Conservation (phyloP, 768 basidiomycete species). For the Leccinum pellstonianum region DNA sequence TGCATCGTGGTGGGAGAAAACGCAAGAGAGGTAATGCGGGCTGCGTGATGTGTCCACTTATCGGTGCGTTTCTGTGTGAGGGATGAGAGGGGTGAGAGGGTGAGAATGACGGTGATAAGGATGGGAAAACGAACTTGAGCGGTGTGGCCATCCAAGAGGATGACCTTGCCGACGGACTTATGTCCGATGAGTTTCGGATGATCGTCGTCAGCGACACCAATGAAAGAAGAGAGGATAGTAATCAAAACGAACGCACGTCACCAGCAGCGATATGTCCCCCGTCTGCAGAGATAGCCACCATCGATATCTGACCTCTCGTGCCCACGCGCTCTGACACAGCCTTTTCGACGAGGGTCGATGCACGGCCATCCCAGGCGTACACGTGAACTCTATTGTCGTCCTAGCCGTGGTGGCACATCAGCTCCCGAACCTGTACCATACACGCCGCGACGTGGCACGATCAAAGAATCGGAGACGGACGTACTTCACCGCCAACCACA, state of each 20-base stretch:
- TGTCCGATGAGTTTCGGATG: not conserved
- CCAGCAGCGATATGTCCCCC: constrained; percentile 75
- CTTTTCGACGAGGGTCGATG: constrained; percentile 46
- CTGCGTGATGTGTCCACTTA: constrained; percentile 86
- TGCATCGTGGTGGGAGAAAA: constrained; percentile 43
- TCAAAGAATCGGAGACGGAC: constrained; percentile 20
- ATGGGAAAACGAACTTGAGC: constrained; percentile 42
- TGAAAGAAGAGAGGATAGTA: not conserved
- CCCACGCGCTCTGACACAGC: constrained; percentile 64
- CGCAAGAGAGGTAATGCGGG: constrained; percentile 69
- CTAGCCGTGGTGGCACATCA: not conserved
- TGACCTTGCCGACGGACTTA: constrained; percentile 79
- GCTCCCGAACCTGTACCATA: not conserved
- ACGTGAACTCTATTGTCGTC: constrained; percentile 77
- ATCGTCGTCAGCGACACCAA: constrained; percentile 7
- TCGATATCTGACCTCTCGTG: constrained; percentile 56
- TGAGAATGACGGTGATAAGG: not conserved
- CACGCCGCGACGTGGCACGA: not conserved
- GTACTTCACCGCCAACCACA: constrained; percentile 75
- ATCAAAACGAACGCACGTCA: constrained; percentile 56
- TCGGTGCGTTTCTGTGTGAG: constrained; percentile 56
- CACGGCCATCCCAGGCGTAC: constrained; percentile 67
- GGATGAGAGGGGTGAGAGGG: not conserved
- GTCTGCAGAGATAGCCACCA: constrained; percentile 78
- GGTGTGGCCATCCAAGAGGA: constrained; percentile 68